A percentile compares a stretch with the other conserved stretches of the same genome.
These are phyloP conservation scores for Amanita jacksonii DNA, from an alignment of 768 basidiomycete species.

Conservation along the genomic window DNA sequence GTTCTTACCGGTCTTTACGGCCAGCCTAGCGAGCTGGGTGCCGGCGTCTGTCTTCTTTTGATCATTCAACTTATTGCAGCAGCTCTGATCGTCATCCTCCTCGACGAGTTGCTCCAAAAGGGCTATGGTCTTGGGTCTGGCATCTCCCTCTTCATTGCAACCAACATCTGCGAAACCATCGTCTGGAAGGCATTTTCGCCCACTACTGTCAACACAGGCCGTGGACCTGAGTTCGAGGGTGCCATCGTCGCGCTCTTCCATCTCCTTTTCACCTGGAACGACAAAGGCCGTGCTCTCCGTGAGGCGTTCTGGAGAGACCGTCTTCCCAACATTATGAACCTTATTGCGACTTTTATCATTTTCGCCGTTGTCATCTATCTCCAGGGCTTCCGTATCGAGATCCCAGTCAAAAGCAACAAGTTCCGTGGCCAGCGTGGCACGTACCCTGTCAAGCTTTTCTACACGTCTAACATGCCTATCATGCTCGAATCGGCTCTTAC, in stretches of 20 bases:
- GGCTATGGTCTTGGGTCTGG: conserved; percentile 98
- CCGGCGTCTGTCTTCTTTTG: conserved; percentile 93
- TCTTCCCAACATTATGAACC: conserved; percentile 96
- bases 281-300: conserved; percentile 92
- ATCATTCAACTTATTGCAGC: conserved; percentile 95
- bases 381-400: conserved; percentile 98
- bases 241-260: conserved; percentile 96
- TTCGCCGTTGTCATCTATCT: conserved; percentile 97
- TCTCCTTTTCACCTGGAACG: conserved; percentile 95
- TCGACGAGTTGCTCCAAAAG: conserved; percentile 98
- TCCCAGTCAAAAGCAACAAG: conserved; percentile 93
- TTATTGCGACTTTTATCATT: conserved; percentile 84
- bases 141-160: conserved; percentile 98
- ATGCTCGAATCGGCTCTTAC: conserved; percentile 95
- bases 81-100: conserved; percentile 92
- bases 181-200: conserved; percentile 99
- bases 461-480: conserved; percentile 99
- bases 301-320: conserved; percentile 98
- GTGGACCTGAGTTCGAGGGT: conserved; percentile 97
- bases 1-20: conserved; percentile 96
- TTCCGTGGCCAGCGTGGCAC: conserved; percentile 94
- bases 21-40: conserved; percentile 85
- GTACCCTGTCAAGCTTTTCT: conserved; percentile 98
- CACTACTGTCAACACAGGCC: conserved; percentile 95
- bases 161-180: conserved; percentile 99